These are phyloP conservation scores for Basidiobolus meristosporus DNA, from an alignment of 371 early-diverging fungal genomes.

Conservation along the genomic window DNA sequence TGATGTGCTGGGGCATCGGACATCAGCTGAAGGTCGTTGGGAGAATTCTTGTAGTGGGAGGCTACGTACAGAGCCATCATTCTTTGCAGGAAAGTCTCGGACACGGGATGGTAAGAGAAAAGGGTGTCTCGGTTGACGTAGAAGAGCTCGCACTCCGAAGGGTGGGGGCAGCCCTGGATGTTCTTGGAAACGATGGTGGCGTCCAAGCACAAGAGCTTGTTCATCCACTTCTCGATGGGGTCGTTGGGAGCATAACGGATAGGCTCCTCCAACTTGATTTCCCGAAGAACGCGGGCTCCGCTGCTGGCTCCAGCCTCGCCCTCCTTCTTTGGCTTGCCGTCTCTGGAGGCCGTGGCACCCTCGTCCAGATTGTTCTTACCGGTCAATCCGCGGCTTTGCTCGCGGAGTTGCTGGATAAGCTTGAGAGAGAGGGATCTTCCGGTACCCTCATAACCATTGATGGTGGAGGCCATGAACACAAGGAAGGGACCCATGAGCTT, in stretches of 20 bases:
- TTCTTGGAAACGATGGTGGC: slow-evolving; percentile 53
- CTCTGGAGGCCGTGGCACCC: slow-evolving; percentile 28
- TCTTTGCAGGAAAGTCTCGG: slow-evolving; percentile 90
- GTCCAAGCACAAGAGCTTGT: slow-evolving; percentile 86
- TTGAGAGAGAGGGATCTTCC: slow-evolving; percentile 94
- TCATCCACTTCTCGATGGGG: slow-evolving; percentile 94
- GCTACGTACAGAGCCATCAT: slow-evolving; percentile 95
- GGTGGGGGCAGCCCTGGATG: slow-evolving; percentile 80
- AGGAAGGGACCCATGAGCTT: slow-evolving; percentile 85
- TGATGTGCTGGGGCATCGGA: slow-evolving; percentile 98
- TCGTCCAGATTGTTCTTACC: slow-evolving; percentile 22
- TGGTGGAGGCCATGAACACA: slow-evolving; percentile 97
- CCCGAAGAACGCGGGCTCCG: slow-evolving; percentile 65
- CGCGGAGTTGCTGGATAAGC: slow-evolving; percentile 80
- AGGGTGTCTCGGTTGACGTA: slow-evolving; percentile 92
- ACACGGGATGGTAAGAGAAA: slow-evolving; percentile 88
- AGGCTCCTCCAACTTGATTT: slow-evolving; percentile 84
- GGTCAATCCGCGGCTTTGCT: slow-evolving; percentile 68
- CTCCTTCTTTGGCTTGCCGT: slow-evolving; percentile 20
- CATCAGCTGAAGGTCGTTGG: slow-evolving; percentile 96
- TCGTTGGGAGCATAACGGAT: slow-evolving; percentile 91
- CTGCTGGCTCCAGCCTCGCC: slow-evolving; percentile 13
- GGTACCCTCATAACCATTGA: slow-evolving; percentile 99
- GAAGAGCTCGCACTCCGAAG: slow-evolving; percentile 85
- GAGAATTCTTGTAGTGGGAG: slow-evolving; percentile 98